A percentile compares a stretch with the other conserved stretches of the same genome.
phyloP scores from a whole-genome alignment of 495 filamentous ascomycete genomes.

The Letharia columbiana region DNA sequence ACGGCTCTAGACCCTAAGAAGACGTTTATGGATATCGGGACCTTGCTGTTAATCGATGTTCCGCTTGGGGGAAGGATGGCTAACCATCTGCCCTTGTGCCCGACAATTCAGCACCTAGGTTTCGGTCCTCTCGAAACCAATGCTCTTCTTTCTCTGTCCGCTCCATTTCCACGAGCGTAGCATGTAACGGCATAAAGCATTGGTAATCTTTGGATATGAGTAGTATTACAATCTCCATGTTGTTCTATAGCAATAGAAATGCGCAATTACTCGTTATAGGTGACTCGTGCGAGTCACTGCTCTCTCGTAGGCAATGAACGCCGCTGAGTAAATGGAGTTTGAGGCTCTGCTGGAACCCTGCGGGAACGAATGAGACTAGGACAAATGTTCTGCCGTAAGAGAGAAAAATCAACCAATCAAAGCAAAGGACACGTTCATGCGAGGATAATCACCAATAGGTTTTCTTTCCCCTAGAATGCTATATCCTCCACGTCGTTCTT shows the following conservation, averaged over 20 bases:
- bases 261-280: too few relatives aligned
- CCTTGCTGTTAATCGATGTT: too few relatives aligned
- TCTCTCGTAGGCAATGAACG: too few relatives aligned
- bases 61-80: too few relatives aligned
- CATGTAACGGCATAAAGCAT: too few relatives aligned
- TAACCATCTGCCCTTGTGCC: too few relatives aligned
- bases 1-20: not conserved
- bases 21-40: not conserved
- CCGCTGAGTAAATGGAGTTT: not conserved
- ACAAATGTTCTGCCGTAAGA: not conserved
- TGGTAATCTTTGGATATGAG: too few relatives aligned
- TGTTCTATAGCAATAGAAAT: not conserved
- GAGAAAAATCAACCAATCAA: not conserved
- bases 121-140: too few relatives aligned
- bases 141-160: too few relatives aligned
- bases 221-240: not conserved
- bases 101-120: too few relatives aligned
- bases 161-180: too few relatives aligned
- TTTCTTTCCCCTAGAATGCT: not conserved
- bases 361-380: not conserved
- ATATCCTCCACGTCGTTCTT: conserved; percentile 3
- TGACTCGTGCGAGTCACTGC: too few relatives aligned
- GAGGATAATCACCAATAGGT: not conserved
- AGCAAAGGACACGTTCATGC: conserved; percentile 4
- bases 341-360: not conserved